Evolutionary conservation across 352 stramenopile species (phyloP).

Genomic region (Phytophthora sp.): DNA sequence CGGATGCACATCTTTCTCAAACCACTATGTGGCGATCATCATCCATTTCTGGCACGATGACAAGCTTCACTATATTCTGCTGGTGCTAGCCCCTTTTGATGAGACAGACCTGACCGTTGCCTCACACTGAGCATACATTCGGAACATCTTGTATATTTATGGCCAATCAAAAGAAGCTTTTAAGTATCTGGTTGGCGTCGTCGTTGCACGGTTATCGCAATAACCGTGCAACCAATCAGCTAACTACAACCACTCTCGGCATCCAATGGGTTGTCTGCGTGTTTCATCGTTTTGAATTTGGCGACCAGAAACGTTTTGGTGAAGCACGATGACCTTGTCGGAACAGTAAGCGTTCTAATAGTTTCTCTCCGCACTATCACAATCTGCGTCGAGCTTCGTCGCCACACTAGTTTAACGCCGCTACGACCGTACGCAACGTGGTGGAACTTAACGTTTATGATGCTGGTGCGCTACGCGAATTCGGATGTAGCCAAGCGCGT

Average conservation of each 20-base stretch:
- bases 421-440: neutral
- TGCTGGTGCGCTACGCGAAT: constrained; percentile 6
- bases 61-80: neutral
- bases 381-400: neutral
- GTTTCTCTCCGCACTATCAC: neutral
- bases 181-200: neutral
- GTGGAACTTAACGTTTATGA: neutral
- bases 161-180: neutral
- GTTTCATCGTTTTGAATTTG: constrained; percentile 8
- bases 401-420: neutral
- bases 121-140: neutral
- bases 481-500: constrained; percentile 7
- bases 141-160: neutral
- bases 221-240: constrained; percentile 4
- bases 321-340: neutral
- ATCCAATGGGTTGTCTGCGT: constrained; percentile 3
- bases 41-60: neutral
- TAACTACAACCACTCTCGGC: neutral
- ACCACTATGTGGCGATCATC: neutral
- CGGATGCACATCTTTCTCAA: neutral
- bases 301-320: neutral
- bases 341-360: neutral
- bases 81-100: neutral
- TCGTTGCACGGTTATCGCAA: too few species aligned
- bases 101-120: neutral